Conservation (phyloP, 306 rosid genomes). For the Benincasa hispida region DNA sequence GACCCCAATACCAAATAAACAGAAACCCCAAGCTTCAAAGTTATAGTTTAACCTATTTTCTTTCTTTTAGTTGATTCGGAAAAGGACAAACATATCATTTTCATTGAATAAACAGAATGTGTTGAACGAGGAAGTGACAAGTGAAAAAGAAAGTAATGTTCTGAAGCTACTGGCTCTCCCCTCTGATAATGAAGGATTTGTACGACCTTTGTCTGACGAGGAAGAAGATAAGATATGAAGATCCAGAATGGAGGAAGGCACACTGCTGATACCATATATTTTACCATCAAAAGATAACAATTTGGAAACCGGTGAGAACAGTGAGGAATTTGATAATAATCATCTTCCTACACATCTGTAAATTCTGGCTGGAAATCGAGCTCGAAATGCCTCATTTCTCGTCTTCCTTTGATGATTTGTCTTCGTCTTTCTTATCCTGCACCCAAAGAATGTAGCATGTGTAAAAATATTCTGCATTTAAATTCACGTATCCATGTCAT, state of each 20-base stretch:
- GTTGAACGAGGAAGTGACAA: not conserved
- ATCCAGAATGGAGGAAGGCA: not conserved
- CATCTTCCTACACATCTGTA: not conserved
- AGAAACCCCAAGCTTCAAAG: too few relatives aligned
- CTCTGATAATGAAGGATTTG: not conserved
- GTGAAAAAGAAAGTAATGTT: not conserved
- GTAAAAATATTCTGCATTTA: not conserved
- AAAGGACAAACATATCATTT: not conserved
- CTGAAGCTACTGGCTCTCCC: not conserved
- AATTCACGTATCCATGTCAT: not conserved
- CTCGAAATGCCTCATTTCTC: constrained; percentile 33
- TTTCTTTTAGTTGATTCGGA: not conserved
- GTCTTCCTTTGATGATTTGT: constrained; percentile 49
- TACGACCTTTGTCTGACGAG: not conserved
- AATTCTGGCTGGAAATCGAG: not conserved
- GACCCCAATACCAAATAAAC: too few relatives aligned
- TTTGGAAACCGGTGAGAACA: not conserved
- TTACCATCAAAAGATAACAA: not conserved
- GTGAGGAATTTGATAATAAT: not conserved
- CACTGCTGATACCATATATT: not conserved
- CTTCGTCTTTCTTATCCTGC: constrained; percentile 69
- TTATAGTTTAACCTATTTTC: not conserved
- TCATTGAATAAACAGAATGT: not conserved
- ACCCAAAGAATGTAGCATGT: constrained; percentile 21
- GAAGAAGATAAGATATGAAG: not conserved